Evolutionary conservation across 805 yeast species (phyloP), one percentile per base, ranked within the genome.

Genomic region (Hanseniaspora jakobsenii): DNA sequence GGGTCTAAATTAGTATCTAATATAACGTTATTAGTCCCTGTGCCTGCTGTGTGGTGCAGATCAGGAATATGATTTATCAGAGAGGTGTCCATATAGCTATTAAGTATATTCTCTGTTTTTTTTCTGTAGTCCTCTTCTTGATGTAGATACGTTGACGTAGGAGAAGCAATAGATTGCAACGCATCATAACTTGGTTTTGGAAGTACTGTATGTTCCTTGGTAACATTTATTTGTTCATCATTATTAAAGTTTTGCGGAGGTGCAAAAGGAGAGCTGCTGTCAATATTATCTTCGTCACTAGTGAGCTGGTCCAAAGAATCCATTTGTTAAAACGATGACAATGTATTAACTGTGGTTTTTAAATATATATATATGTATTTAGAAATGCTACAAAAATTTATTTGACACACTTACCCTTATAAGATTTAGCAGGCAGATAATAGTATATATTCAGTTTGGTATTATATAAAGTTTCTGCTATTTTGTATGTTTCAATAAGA

Each of bases 91-190:
- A n/a, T n/a, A n/a, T 42, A 35, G 8, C 29, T 24, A 29, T 17
- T 23, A 6, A 42, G 9, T 7, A 35, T 31, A 6, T 36, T 39
- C 18, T 42, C 46, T n/a, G 46, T 42, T 5, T n/a, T 8, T 28
- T 23, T 42, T 17, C 46, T 27, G 18, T 42, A 39, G n/a, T 42
- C 39, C 29, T 42, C 46, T 29, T 42, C 46, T 19, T 22, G 13
- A 6, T 36, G 27, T n/a, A 42, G 4, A 13, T 42, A 42, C n/a
- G 46, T 42, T 6, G 39, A 22, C 24, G 39, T 35, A 4, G 46
- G 46, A 5, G 46, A 42, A 16, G 37, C 38, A 18, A 42, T 42
- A n/a, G 39, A 35, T 9, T 26, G 39, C 16, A 42, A 26, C 14
- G 46, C 31, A 17, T 36, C 39, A 23, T 42, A 36, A 14, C 46